Evolutionary conservation across 78 protist species (phyloP), one percentile per base, ranked within the genome.

Genomic region (Guillardia theta): DNA sequence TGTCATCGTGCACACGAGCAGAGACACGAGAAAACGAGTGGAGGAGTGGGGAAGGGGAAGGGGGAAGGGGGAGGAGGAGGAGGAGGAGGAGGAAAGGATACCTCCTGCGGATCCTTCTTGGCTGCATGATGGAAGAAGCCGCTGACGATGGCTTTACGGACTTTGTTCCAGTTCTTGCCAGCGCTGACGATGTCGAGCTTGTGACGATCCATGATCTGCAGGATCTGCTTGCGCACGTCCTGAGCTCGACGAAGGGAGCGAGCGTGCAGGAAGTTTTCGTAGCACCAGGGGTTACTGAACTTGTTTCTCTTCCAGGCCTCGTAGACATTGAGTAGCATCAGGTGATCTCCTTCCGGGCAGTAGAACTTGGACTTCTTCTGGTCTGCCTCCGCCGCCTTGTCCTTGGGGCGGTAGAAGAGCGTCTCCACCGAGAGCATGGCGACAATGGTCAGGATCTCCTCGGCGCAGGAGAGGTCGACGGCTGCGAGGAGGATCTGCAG

Each of bases 61-160:
- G 1, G 70, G 70, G 70, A 58, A 30, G 70, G 6, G 27, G 70
- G 6, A 58, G 70, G 6, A 30, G 6, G 2, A 30, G 70, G 70
- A 6, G 70, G 6, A 30, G 6, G 70, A 6, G 6, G 70, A 30
- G 9, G 83, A 0, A 4, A 43, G 41, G 41, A 43, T 33, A 1
- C 1, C 21, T 36, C 90, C 90, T 78, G 97, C 1, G 99, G 99
- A 88, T 99, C 99, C 94, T 98, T 97, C 96, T 97, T 98, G 58
- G 99, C 99, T 0, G 99, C 99, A 78, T 99, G 95, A 47, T 46
- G 58, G 96, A 99, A 99, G 97, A 96, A 99, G 19, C 99, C 99
- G 2, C 97, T 53, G 58, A 58, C 10, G 43, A 99, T 97, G 5
- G 88, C 88, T n/a, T 78, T 94, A 64, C 97, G 96, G 24, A 99